A percentile compares a stretch with the other conserved stretches of the same genome.
Conservation (phyloP, 768 basidiomycete species). For the Neoboletus subvelutipes region DNA sequence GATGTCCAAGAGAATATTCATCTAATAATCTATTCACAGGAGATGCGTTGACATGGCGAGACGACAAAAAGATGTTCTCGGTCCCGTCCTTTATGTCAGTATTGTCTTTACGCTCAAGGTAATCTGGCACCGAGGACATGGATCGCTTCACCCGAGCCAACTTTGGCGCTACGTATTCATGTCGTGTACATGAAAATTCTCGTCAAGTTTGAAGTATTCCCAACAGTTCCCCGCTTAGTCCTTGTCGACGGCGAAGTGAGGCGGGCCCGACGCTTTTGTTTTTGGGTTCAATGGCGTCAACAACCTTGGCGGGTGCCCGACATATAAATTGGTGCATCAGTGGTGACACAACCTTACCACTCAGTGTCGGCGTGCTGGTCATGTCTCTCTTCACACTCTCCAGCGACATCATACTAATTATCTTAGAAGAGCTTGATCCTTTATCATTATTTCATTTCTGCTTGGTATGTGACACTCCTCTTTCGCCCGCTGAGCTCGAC, state of each 20-base stretch:
- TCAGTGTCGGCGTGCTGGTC: constrained; percentile 35
- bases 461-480: constrained; percentile 18
- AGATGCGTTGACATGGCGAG: constrained; percentile 36
- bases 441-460: constrained; percentile 34
- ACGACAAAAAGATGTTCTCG: constrained; percentile 32
- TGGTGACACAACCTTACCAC: constrained; percentile 13
- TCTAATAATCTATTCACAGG: constrained; percentile 22
- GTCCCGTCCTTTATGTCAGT: constrained; percentile 30
- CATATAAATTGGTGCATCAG: constrained; percentile 29
- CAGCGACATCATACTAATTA: constrained; percentile 29
- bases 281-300: constrained; percentile 27
- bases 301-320: constrained; percentile 23
- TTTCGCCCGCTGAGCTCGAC: not conserved
- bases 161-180: constrained; percentile 28
- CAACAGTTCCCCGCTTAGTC: constrained; percentile 29
- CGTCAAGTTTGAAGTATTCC: constrained; percentile 27
- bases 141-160: constrained; percentile 18
- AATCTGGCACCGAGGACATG: constrained; percentile 22
- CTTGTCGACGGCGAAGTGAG: constrained; percentile 31
- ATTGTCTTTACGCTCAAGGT: constrained; percentile 26
- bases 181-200: constrained; percentile 27
- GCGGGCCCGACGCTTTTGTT: constrained; percentile 37
- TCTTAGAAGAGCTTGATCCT: constrained; percentile 36
- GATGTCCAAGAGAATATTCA: constrained; percentile 5
- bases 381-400: constrained; percentile 36